These are phyloP conservation scores for Xylaria sp. DNA, from an alignment of 2,329 filamentous ascomycete genomes.

Conservation along the genomic window DNA sequence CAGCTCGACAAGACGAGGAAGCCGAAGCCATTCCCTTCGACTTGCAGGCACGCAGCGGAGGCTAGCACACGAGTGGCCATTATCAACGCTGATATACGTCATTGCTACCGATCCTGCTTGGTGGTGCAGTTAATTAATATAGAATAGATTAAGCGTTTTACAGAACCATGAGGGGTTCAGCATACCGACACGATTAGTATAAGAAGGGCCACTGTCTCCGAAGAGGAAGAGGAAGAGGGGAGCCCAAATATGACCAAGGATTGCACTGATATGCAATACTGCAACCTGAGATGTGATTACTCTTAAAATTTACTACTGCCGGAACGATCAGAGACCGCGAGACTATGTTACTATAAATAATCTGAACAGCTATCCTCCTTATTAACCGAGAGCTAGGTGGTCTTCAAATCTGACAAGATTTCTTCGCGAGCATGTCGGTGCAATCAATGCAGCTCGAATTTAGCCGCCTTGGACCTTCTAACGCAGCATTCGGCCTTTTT, in stretches of 20 bases:
- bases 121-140: conserved; percentile 21
- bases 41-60: neutral
- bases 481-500: conserved; percentile 16
- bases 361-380: neutral
- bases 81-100: conserved; percentile 15
- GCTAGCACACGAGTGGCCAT: neutral
- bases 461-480: conserved; percentile 21
- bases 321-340: conserved; percentile 5
- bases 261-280: neutral
- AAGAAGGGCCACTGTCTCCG: neutral
- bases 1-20: neutral
- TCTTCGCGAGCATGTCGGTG: conserved; percentile 3
- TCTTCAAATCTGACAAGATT: neutral
- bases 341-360: conserved; percentile 20
- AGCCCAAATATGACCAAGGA: neutral
- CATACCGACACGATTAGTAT: neutral
- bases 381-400: conserved; percentile 16
- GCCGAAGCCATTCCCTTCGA: neutral
- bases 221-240: neutral
- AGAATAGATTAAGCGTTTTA: conserved; percentile 12
- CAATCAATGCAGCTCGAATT: conserved; percentile 22
- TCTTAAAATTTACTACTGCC: too few species aligned
- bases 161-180: neutral
- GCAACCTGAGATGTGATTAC: neutral
- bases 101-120: conserved; percentile 9